Evolutionary conservation across 2,329 filamentous ascomycete genomes (phyloP).

Genomic region (Ophiognomonia clavigignenti-juglandacearum): DNA sequence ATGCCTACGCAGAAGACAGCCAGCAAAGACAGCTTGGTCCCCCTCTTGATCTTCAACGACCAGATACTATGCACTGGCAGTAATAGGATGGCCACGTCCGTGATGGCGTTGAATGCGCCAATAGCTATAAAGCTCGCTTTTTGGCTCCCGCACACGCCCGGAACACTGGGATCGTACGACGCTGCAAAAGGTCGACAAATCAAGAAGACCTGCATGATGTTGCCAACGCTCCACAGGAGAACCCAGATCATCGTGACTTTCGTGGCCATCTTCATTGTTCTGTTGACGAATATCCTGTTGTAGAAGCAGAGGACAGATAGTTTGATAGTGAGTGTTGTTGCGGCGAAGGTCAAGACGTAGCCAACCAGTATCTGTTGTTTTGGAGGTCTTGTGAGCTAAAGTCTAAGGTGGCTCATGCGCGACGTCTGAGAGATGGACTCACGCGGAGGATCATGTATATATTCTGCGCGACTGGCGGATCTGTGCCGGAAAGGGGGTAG

Average conservation of each 20-base stretch:
- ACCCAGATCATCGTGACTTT: conserved; percentile 24
- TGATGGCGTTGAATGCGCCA: conserved; percentile 32
- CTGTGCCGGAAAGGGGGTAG: conserved; percentile 19
- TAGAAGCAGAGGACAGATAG: conserved; percentile 37
- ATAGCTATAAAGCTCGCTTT: conserved; percentile 30
- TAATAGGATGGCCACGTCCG: conserved; percentile 32
- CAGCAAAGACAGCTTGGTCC: conserved; percentile 1
- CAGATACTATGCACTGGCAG: conserved; percentile 34
- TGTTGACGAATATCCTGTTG: conserved; percentile 31
- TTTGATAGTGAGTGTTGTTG: conserved; percentile 32
- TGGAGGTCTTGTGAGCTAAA: too few relatives aligned
- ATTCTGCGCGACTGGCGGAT: conserved; percentile 21
- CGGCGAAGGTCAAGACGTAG: conserved; percentile 33
- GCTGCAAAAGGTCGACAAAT: conserved; percentile 20
- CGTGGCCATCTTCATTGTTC: conserved; percentile 24
- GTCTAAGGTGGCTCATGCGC: too few relatives aligned
- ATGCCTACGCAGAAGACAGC: conserved; percentile 4
- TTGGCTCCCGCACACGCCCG: conserved; percentile 4
- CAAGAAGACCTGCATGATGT: conserved; percentile 24
- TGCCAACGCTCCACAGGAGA: conserved; percentile 21
- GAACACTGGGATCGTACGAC: conserved; percentile 16
- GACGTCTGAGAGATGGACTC: background rate
- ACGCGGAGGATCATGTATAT: background rate
- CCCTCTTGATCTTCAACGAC: conserved; percentile 26
- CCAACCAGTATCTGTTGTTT: conserved; percentile 30